phyloP scores from a whole-genome alignment of 2,329 filamentous ascomycete species.

The Orbilia quercus region DNA sequence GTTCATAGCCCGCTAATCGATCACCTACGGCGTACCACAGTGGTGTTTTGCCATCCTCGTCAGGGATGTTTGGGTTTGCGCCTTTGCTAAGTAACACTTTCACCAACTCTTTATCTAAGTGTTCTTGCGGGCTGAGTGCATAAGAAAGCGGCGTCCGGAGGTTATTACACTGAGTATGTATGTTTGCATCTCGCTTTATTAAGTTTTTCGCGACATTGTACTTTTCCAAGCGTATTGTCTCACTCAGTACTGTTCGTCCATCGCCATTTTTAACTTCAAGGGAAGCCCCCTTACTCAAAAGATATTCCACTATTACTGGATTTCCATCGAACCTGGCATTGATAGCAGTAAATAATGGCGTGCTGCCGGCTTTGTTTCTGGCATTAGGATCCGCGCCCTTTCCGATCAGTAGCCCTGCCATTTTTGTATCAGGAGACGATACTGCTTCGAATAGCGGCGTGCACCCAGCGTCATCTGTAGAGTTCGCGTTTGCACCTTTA shows the following conservation, averaged over 20 bases:
- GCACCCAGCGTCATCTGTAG: not conserved
- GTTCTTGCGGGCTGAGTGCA: not conserved
- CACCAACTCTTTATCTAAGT: not conserved
- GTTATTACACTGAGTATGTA: not conserved
- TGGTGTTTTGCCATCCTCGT: slow-evolving; percentile 38
- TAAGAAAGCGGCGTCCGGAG: not conserved
- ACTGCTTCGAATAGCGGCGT: not conserved
- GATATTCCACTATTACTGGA: not conserved
- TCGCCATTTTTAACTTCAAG: not conserved
- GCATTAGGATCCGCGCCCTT: slow-evolving; percentile 15
- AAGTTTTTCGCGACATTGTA: not conserved
- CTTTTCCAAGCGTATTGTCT: not conserved
- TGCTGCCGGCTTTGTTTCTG: not conserved
- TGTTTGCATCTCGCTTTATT: not conserved
- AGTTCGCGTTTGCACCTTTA: not conserved
- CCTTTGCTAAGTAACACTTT: slow-evolving; percentile 23
- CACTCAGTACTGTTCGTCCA: not conserved
- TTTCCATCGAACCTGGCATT: not conserved
- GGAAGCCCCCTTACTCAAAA: not conserved
- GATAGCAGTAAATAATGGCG: not conserved
- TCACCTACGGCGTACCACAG: slow-evolving; percentile 3
- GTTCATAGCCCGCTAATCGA: not conserved
- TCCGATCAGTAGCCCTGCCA: not conserved
- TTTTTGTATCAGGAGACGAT: not conserved
- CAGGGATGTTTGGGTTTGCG: slow-evolving; percentile 5